Base-by-base conservation (phyloP, 345 rosid species). In the Ricinus communis region DNA sequence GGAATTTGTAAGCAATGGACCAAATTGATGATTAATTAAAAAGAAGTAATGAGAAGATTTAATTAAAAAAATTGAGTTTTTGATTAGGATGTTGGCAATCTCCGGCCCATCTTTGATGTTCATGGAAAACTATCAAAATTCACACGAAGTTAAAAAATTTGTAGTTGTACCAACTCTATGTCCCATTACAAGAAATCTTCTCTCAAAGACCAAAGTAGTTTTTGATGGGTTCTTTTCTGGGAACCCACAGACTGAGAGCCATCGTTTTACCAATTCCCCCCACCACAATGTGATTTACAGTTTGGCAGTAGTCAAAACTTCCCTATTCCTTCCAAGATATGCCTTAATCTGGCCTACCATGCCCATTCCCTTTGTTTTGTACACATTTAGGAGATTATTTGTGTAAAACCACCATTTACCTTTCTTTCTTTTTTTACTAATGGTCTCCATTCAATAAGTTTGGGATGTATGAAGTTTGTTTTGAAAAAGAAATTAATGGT, bases 141-240 rank as follows among this genome's bases (percentile, higher is more conserved):
- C 30, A 21, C 31, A 40, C 2, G 18, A 21, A 2, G 18, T 41
- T 24, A 22, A 21, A n/a, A 21, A 41, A 41, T 43, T 62, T 62
- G 49, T 40, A 62, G 66, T 62, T 62, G 66, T 24, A 62, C 66
- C 66, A 62, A 62, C 66, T 62, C 13, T 11, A 24, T 36, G 27
- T n/a, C 46, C 41, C 2, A 38, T 12, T 13, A 56, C 36, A 19
- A 56, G n/a, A 56, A 56, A 28, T 1, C 8, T 1, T 56, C 38
- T 28, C 0, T 54, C 47, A 53, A 5, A 21, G 30, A 10, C 13
- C 0, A 18, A 19, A 19, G 27, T 36, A 2, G 65, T 60, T 60
- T 36, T 60, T 60, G 65, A 60, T 8, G 12, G 27, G 65, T 60
- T 60, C 2, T 36, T 60, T 60, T 60, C 65, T 36, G 27, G 47